phyloP scores from a whole-genome alignment of 164 flowering plant genomes.

The Platanus orientalis region DNA sequence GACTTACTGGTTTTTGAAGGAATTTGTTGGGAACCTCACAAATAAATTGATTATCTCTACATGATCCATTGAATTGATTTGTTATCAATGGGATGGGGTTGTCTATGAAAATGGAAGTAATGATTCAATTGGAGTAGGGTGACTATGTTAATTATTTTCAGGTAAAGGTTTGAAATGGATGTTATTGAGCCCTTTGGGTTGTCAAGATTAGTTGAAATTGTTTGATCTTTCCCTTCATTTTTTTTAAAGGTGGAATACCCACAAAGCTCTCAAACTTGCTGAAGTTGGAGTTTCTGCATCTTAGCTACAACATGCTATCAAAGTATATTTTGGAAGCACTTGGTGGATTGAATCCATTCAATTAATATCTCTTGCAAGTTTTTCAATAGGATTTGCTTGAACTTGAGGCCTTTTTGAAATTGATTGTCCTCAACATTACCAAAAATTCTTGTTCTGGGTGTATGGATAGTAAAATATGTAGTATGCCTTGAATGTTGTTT shows the following conservation, averaged over 20 bases:
- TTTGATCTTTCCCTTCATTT: constrained; percentile 68
- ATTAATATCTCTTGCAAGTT: constrained; percentile 62
- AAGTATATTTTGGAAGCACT: constrained; percentile 38
- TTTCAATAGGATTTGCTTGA: constrained; percentile 41
- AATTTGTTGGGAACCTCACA: constrained; percentile 53
- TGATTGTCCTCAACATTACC: constrained; percentile 55
- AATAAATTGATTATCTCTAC: constrained; percentile 39
- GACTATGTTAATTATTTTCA: constrained; percentile 37
- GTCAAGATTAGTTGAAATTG: constrained; percentile 38
- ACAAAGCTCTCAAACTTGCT: constrained; percentile 47
- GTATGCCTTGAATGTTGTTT: constrained; percentile 31
- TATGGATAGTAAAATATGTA: constrained; percentile 40
- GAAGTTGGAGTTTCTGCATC: constrained; percentile 59
- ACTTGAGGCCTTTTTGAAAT: constrained; percentile 32
- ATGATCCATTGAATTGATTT: constrained; percentile 41
- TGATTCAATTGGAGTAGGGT: constrained; percentile 35
- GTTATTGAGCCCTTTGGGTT: constrained; percentile 44
- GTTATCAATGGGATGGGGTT: constrained; percentile 88
- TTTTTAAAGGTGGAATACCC: constrained; percentile 53
- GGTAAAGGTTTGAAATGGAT: constrained; percentile 47
- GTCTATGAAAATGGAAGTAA: constrained; percentile 32
- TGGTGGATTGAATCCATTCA: constrained; percentile 33
- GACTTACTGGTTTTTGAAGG: constrained; percentile 54
- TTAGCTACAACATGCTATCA: constrained; percentile 55
- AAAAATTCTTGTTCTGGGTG: constrained; percentile 58